Evolutionary conservation across 148 eudicot genomes (phyloP).

Genomic region (Heliosperma pusillum): DNA sequence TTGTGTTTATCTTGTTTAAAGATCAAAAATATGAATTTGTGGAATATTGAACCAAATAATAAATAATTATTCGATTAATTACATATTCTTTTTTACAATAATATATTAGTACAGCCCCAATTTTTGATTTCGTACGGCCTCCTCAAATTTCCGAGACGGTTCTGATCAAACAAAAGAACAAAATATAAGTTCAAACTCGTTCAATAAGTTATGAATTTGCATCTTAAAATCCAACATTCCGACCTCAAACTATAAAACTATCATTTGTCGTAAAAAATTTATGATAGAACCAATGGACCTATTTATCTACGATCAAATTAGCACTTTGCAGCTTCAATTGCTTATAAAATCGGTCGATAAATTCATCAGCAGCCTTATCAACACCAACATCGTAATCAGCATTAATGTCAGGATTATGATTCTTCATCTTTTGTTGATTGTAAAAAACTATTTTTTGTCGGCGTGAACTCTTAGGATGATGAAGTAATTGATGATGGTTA

Average conservation of each 20-base stretch:
- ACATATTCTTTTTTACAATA: no score
- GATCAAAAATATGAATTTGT: no score
- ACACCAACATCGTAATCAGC: slow-evolving; percentile 17
- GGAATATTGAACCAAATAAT: no score
- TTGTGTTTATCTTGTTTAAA: no score
- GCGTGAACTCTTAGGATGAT: neutral
- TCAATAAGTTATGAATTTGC: no score
- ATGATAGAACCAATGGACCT: neutral
- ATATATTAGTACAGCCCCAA: no score
- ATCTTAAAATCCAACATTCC: neutral
- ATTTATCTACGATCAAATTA: neutral
- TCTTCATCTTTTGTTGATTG: slow-evolving; percentile 7
- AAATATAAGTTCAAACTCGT: no score
- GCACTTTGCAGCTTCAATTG: slow-evolving; percentile 24
- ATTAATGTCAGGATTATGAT: neutral
- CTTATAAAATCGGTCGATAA: slow-evolving; percentile 26
- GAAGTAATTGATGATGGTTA: neutral
- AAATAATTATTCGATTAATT: no score
- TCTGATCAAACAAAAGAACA: no score
- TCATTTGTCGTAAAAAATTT: neutral
- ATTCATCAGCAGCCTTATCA: slow-evolving; percentile 30
- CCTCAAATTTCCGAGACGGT: no score
- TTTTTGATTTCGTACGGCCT: no score
- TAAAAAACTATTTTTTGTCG: neutral
- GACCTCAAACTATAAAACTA: neutral